Percentiles rank a stretch among this genome's conserved stretches.
phyloP scores from a whole-genome alignment of 768 basidiomycete genomes.

The Hypholoma sublateritium region DNA sequence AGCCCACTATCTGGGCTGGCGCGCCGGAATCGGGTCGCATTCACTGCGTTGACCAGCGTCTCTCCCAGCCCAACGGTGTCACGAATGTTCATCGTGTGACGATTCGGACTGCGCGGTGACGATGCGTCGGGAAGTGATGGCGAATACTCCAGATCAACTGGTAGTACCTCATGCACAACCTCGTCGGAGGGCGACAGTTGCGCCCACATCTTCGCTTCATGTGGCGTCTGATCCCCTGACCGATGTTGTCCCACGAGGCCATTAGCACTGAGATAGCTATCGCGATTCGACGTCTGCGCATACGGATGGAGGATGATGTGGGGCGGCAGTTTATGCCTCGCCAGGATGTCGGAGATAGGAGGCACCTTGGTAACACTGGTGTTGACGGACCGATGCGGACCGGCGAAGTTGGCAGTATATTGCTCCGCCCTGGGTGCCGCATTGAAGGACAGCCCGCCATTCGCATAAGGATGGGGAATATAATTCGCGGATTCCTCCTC shows the following conservation, averaged over 20 bases:
- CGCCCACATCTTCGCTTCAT: constrained; percentile 52
- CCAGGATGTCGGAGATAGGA: constrained; percentile 25
- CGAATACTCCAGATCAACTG: constrained; percentile 47
- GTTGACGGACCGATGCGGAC: constrained; percentile 30
- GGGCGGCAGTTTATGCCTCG: constrained; percentile 36
- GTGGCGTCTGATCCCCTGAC: constrained; percentile 37
- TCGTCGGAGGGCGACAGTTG: constrained; percentile 38
- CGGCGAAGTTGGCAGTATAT: constrained; percentile 30
- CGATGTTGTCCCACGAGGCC: constrained; percentile 31
- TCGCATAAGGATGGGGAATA: constrained; percentile 52
- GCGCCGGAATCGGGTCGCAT: constrained; percentile 12
- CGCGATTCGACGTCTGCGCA: constrained; percentile 32
- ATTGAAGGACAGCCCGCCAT: constrained; percentile 35
- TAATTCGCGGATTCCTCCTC: constrained; percentile 30
- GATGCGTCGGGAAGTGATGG: constrained; percentile 35
- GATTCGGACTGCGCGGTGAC: constrained; percentile 10
- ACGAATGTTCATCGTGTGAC: constrained; percentile 35
- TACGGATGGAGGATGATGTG: constrained; percentile 45
- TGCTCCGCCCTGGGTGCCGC: constrained; percentile 1
- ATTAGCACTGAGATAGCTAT: constrained; percentile 32
- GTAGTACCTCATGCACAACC: constrained; percentile 42
- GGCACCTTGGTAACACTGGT: constrained; percentile 11
- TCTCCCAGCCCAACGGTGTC: constrained; percentile 64
- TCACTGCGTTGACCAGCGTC: constrained; percentile 49
- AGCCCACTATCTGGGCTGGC: constrained; percentile 42